phyloP scores from a whole-genome alignment of 1,139 yeast species.

The Magnusiomyces magnusii region DNA sequence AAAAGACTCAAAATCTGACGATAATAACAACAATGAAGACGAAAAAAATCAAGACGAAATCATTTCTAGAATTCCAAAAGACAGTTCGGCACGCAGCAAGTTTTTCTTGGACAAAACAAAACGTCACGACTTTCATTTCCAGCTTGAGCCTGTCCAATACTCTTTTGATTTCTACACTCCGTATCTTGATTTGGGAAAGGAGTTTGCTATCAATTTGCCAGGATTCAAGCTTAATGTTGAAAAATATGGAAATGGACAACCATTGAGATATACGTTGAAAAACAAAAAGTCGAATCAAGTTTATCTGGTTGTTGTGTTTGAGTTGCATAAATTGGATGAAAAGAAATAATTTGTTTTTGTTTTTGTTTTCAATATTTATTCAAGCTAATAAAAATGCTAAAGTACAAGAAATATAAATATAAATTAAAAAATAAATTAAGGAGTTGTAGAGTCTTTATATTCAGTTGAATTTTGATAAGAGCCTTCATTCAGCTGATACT shows the following conservation, averaged over 20 bases:
- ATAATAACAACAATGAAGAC: not conserved
- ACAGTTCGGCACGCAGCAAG: conserved; percentile 27
- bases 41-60: not conserved
- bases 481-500: too few relatives aligned
- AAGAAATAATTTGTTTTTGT: not conserved
- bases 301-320: conserved; percentile 25
- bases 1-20: too few relatives aligned
- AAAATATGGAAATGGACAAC: conserved; percentile 36
- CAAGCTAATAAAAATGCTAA: too few relatives aligned
- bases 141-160: conserved; percentile 29
- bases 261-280: conserved; percentile 32
- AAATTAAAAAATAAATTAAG: too few relatives aligned
- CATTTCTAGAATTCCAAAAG: conserved; percentile 11
- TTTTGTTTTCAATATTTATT: too few relatives aligned
- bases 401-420: too few relatives aligned
- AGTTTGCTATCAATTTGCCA: conserved; percentile 39
- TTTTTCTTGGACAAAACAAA: conserved; percentile 29
- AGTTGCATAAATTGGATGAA: conserved; percentile 10
- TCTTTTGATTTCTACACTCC: conserved; percentile 41
- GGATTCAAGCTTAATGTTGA: conserved; percentile 40
- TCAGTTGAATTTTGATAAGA: too few relatives aligned
- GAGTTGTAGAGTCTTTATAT: too few relatives aligned
- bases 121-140: conserved; percentile 31
- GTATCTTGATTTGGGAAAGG: conserved; percentile 36
- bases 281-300: conserved; percentile 19